Evolutionary conservation across 2,329 filamentous ascomycete genomes (phyloP), one percentile per base, ranked within the genome.

Genomic region (Penicillium paneum): DNA sequence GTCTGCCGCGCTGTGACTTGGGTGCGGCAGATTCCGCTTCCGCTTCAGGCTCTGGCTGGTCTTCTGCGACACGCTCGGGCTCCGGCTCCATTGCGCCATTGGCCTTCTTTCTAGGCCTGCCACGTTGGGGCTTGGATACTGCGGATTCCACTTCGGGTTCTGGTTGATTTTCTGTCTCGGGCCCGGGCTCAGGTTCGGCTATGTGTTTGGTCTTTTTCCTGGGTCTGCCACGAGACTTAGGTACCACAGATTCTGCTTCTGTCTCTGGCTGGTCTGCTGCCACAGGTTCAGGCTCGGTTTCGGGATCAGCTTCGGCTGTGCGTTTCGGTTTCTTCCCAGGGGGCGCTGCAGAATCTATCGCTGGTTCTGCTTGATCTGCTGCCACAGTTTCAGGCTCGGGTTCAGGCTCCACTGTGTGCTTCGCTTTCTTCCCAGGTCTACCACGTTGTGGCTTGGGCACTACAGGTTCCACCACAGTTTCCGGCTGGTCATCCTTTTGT

Each of bases 381-480:
- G 26, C 3, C 8, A 26, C 43, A 13, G 34, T 24, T 8, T 29
- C 29, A 35, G 47, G 36, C 24, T 51, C 32, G 13, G 44, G 34
- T 31, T 47, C 52, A 6, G n/a, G n/a, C n/a, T n/a, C n/a, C n/a
- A n/a, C 15, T 24, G 26, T n/a, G 13, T 21, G 45, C 32, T 54
- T 58, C 5, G 38, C 13, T 26, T 57, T 60, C 28, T 56, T 61
- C n/a, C 40, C 43, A 17, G 49, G 31, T 19, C 45, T 56, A 7
- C 41, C 49, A 7, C 49, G 57, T 1, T 5, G 21, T 43, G 55
- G 45, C 7, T 52, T 46, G 19, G 47, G 32, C 32, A 51, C 19
- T 44, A 45, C 54, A n/a, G 54, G 31, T 51, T 55, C 54, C n/a
- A 56, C 38, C 11, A 55, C 38, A 17, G 13, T 15, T 21, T 49